phyloP scores from a whole-genome alignment of 129 eudicot genomes.

The Artemisia annua region DNA sequence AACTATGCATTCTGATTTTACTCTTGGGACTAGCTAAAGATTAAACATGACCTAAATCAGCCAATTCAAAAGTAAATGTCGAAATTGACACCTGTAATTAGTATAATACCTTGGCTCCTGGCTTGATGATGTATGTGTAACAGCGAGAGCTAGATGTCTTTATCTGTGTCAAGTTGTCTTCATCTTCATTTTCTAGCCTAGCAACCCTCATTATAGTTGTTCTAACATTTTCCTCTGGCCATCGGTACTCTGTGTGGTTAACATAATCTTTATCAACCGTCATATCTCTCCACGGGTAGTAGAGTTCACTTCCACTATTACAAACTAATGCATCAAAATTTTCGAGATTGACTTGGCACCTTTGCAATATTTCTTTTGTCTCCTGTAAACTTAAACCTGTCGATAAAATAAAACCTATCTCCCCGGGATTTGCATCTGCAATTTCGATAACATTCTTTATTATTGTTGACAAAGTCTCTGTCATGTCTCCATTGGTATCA shows the following conservation, averaged over 20 bases:
- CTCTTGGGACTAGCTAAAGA: too few species aligned
- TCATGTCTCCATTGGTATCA: constrained; percentile 41
- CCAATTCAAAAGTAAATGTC: too few species aligned
- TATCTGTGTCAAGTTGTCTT: constrained; percentile 39
- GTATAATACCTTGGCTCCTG: constrained; percentile 57
- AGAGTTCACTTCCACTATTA: constrained; percentile 79
- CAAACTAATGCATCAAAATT: constrained; percentile 74
- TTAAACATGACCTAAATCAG: not conserved
- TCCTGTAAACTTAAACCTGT: constrained; percentile 60
- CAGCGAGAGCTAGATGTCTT: constrained; percentile 56
- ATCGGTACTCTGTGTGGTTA: constrained; percentile 63
- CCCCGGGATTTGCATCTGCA: constrained; percentile 43
- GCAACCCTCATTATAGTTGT: constrained; percentile 56
- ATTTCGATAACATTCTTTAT: constrained; percentile 55
- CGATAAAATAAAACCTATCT: constrained; percentile 58
- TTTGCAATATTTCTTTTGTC: constrained; percentile 43
- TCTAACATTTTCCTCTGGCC: constrained; percentile 76
- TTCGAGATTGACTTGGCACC: constrained; percentile 38
- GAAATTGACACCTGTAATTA: too few species aligned
- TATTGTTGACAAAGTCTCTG: constrained; percentile 38
- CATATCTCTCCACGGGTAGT: constrained; percentile 61
- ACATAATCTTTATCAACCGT: constrained; percentile 56
- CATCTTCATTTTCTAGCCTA: constrained; percentile 41
- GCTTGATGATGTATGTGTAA: constrained; percentile 66
- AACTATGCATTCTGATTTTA: too few species aligned